These are phyloP conservation scores for Clarkia xantiana DNA, from an alignment of 345 rosid species.

Conservation along the genomic window DNA sequence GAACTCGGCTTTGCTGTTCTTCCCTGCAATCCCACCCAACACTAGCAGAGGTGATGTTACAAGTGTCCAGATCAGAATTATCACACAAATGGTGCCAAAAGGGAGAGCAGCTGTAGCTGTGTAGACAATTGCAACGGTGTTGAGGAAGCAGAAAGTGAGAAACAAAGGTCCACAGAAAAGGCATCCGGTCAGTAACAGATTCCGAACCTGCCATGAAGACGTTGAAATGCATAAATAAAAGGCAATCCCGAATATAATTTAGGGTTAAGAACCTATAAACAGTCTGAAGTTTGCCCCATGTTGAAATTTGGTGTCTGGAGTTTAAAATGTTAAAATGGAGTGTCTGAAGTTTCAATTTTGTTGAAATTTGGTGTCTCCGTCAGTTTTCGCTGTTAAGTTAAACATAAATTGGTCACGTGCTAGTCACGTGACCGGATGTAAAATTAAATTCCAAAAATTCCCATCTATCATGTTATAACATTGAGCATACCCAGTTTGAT, in stretches of 20 bases:
- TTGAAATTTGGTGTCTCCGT: too few species aligned
- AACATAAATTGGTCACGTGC: too few species aligned
- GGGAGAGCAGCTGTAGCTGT: slow-evolving; percentile 45
- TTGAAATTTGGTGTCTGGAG: too few species aligned
- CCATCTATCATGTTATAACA: too few species aligned
- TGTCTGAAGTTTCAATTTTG: too few species aligned
- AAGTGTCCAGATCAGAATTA: slow-evolving; percentile 38
- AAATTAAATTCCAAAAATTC: too few species aligned
- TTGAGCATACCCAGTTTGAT: slow-evolving; percentile 33
- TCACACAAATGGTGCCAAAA: slow-evolving; percentile 39
- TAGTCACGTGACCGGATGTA: too few species aligned
- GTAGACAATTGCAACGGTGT: slow-evolving; percentile 39
- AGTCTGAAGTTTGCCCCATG: too few species aligned
- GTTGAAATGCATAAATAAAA: background rate
- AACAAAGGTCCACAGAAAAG: slow-evolving; percentile 42
- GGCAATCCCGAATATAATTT: background rate
- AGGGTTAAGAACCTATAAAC: background rate
- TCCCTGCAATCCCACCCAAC: slow-evolving; percentile 45
- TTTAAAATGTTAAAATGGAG: too few species aligned
- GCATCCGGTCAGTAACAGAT: slow-evolving; percentile 33
- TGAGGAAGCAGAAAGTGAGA: slow-evolving; percentile 39
- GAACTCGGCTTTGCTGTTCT: slow-evolving; percentile 47
- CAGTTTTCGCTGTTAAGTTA: too few species aligned
- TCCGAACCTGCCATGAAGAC: slow-evolving; percentile 29
- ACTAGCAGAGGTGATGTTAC: slow-evolving; percentile 39